Conservation (phyloP, 495 filamentous ascomycete genomes). For the Stereocaulon alpinum region DNA sequence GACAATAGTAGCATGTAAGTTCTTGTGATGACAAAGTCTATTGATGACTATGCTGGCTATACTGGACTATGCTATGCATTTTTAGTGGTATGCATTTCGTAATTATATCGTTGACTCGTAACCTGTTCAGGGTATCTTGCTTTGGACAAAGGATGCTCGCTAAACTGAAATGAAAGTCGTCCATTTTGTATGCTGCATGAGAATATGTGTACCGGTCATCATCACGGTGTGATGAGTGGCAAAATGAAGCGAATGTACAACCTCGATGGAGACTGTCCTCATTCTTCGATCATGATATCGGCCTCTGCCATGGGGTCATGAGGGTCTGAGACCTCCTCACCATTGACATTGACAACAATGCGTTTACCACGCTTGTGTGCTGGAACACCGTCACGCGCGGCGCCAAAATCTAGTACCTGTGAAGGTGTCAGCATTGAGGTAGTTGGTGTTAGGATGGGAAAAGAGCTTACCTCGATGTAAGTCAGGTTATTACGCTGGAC, state of each 20-base stretch:
- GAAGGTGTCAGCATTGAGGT: background rate
- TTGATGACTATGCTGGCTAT: background rate
- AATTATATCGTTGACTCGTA: background rate
- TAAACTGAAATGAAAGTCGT: background rate
- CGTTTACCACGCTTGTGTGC: conserved; percentile 66
- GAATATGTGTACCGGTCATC: too few relatives aligned
- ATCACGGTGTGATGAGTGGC: background rate
- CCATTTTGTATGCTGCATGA: background rate
- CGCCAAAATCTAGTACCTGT: conserved; percentile 85
- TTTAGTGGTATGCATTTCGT: conserved; percentile 1
- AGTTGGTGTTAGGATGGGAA: background rate
- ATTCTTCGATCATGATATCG: conserved; percentile 34
- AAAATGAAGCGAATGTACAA: too few relatives aligned
- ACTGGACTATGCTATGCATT: conserved; percentile 7
- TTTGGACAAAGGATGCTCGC: conserved; percentile 2
- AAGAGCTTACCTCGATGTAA: conserved; percentile 77
- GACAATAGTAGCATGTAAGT: background rate
- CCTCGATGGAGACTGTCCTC: background rate
- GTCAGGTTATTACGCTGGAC: conserved; percentile 88
- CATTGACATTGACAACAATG: conserved; percentile 60
- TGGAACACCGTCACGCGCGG: conserved; percentile 68
- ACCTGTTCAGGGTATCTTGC: conserved; percentile 9
- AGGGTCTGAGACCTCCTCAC: conserved; percentile 32
- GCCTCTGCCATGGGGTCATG: conserved; percentile 30
- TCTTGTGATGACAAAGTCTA: background rate